These are phyloP conservation scores for Colletotrichum sp. DNA, from an alignment of 2,329 filamentous ascomycete species.

Conservation along the genomic window DNA sequence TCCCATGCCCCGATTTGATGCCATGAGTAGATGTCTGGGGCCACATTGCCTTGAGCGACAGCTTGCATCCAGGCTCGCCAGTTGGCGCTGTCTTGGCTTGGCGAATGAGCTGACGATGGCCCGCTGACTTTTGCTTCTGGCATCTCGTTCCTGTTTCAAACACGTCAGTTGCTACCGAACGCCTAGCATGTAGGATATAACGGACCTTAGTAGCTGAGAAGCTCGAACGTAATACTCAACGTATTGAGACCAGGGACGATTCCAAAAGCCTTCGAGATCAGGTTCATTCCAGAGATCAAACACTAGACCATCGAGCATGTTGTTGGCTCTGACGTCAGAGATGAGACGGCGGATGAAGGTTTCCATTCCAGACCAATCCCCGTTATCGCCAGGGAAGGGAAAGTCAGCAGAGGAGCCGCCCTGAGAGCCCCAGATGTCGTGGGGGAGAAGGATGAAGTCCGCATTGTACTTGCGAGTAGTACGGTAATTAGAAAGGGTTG, in stretches of 20 bases:
- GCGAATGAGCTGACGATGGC: not conserved
- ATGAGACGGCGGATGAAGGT: not conserved
- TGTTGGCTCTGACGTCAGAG: not conserved
- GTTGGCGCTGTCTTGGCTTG: not conserved
- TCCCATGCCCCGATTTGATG: not conserved
- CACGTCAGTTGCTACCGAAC: not conserved
- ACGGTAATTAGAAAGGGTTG: not conserved
- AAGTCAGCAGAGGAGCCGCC: not conserved
- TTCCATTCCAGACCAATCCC: not conserved
- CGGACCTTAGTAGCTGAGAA: not conserved
- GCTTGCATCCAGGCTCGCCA: not conserved
- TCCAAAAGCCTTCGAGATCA: not conserved
- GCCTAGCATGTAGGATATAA: fast-evolving
- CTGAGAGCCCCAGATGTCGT: conserved; percentile 14
- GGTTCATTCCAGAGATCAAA: not conserved
- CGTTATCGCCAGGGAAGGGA: not conserved
- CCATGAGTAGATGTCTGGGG: not conserved
- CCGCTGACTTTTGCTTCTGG: not conserved
- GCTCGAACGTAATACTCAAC: not conserved
- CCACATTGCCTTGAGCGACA: not conserved
- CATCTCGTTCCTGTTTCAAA: not conserved
- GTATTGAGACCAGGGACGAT: not conserved
- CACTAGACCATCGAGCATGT: not conserved
- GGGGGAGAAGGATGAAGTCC: not conserved
- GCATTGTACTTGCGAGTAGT: not conserved